Conservation (phyloP, 83 land plant species). For the Diphasiastrum complanatum region DNA sequence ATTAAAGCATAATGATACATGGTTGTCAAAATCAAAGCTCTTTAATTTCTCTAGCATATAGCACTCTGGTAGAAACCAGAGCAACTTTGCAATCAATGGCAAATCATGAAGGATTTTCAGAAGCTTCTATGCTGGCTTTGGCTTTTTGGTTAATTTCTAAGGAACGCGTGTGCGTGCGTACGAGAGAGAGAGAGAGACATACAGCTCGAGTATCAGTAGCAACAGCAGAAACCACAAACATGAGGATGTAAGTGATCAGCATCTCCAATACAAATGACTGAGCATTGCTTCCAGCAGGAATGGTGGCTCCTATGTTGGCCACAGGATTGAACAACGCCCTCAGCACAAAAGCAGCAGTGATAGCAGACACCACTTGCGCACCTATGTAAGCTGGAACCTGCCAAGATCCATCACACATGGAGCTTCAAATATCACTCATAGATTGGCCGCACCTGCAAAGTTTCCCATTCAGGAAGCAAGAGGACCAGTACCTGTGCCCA, state of each 20-base stretch:
- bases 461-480: neutral
- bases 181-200: slow-evolving; percentile 14
- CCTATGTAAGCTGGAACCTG: slow-evolving; percentile 68
- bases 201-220: slow-evolving; percentile 88
- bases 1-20: too few relatives aligned
- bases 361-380: slow-evolving; percentile 58
- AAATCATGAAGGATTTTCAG: too few relatives aligned
- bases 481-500: slow-evolving; percentile 28
- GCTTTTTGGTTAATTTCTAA: neutral
- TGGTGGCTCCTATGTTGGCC: slow-evolving; percentile 45
- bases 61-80: neutral
- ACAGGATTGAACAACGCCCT: slow-evolving; percentile 38
- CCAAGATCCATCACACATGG: neutral
- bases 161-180: neutral
- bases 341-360: slow-evolving; percentile 45
- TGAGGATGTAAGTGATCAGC: slow-evolving; percentile 58
- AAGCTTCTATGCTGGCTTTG: neutral
- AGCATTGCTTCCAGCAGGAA: slow-evolving; percentile 46
- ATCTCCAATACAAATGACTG: slow-evolving; percentile 70
- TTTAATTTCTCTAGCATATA: neutral
- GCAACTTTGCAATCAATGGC: too few relatives aligned
- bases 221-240: slow-evolving; percentile 74
- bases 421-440: neutral
- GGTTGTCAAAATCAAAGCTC: too few relatives aligned
- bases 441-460: neutral